These are phyloP conservation scores for Rhizopogon sp. DNA, from an alignment of 768 basidiomycete genomes.

Conservation along the genomic window DNA sequence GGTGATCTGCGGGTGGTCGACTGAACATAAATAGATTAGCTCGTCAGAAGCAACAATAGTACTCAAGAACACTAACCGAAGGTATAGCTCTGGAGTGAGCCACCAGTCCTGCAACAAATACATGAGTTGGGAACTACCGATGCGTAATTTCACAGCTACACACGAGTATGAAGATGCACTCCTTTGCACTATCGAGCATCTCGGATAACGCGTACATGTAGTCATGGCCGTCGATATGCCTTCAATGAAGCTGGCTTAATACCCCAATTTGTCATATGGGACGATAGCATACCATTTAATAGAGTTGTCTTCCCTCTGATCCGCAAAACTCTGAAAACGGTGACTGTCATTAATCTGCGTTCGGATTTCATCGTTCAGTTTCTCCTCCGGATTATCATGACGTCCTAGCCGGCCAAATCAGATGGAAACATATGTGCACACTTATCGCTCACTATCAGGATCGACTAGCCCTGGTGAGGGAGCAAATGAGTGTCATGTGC, in stretches of 20 bases:
- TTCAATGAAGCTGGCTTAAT: slow-evolving; percentile 11
- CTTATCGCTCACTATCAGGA: slow-evolving; percentile 25
- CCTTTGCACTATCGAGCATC: slow-evolving; percentile 75
- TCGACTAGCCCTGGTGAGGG: slow-evolving; percentile 25
- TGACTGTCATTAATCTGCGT: slow-evolving; percentile 73
- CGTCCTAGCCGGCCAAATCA: slow-evolving; percentile 34
- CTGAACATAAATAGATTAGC: slow-evolving; percentile 12
- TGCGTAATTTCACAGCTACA: slow-evolving; percentile 8
- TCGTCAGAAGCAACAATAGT: neutral
- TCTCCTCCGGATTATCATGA: slow-evolving; percentile 76
- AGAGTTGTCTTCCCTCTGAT: slow-evolving; percentile 58
- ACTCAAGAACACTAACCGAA: slow-evolving; percentile 40
- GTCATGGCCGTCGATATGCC: slow-evolving; percentile 94
- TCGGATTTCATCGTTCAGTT: slow-evolving; percentile 62
- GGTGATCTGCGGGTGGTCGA: slow-evolving; percentile 80
- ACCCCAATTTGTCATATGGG: neutral
- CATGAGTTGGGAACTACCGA: slow-evolving; percentile 2
- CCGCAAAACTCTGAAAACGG: slow-evolving; percentile 84
- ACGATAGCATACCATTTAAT: slow-evolving; percentile 68
- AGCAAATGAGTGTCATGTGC: neutral
- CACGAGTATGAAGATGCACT: slow-evolving; percentile 86
- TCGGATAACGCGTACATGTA: slow-evolving; percentile 95
- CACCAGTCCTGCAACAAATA: slow-evolving; percentile 66
- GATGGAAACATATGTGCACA: neutral
- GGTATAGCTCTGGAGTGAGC: slow-evolving; percentile 92